These are phyloP conservation scores for Thielaviopsis ethacetica DNA, from an alignment of 2,329 filamentous ascomycete species.

Conservation along the genomic window DNA sequence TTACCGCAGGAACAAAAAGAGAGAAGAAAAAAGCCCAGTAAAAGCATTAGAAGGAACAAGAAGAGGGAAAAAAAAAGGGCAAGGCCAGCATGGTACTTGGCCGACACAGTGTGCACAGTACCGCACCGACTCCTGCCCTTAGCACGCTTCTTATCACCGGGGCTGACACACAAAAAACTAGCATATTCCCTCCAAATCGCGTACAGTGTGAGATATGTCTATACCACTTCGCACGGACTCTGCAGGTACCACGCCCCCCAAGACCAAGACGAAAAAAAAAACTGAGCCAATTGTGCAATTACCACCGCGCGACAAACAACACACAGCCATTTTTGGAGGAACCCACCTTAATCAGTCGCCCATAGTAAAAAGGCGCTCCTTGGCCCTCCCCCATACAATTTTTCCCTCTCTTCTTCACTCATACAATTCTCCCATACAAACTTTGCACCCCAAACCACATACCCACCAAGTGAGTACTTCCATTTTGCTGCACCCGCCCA, in stretches of 20 bases:
- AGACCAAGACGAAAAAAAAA: neutral
- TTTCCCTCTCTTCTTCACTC: constrained; percentile 40
- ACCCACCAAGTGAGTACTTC: constrained; percentile 38
- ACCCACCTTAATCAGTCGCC: constrained; percentile 40
- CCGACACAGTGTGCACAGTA: neutral
- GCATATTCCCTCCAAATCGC: neutral
- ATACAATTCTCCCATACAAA: constrained; percentile 44
- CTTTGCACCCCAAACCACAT: constrained; percentile 33
- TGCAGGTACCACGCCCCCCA: constrained; percentile 4
- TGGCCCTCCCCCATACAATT: constrained; percentile 38
- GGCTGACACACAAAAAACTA: constrained; percentile 1
- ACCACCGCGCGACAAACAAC: constrained; percentile 12
- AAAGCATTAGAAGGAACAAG: neutral
- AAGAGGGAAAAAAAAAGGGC: neutral
- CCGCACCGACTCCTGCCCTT: neutral
- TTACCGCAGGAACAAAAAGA: neutral
- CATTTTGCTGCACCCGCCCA: constrained; percentile 17
- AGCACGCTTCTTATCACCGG: neutral
- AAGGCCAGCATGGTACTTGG: neutral
- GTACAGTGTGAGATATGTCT: constrained; percentile 3
- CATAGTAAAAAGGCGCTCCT: constrained; percentile 48
- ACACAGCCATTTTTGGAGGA: neutral
- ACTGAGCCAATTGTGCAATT: neutral
- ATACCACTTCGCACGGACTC: neutral
- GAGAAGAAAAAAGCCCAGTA: neutral